Evolutionary conservation across 1,284 basidiomycete genomes (phyloP).

Genomic region (Sparassis latifolia): DNA sequence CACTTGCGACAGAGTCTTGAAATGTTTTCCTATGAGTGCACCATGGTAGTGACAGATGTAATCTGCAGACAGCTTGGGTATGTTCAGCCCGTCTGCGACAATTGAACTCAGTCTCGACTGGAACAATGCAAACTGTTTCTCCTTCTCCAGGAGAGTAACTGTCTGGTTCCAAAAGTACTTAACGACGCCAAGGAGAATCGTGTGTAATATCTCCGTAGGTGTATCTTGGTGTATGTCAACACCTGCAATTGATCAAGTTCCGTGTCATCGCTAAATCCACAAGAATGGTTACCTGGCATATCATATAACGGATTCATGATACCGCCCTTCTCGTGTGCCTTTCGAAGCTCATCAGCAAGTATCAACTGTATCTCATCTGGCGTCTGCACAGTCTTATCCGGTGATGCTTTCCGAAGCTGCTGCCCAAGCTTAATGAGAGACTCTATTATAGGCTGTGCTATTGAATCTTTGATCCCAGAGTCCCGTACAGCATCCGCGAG

Average conservation of each 20-base stretch:
- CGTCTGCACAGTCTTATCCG: not conserved
- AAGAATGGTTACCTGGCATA: not conserved
- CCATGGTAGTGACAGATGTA: constrained; percentile 23
- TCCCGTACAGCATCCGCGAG: too few relatives aligned
- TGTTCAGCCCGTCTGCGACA: constrained; percentile 7
- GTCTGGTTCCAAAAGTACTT: constrained; percentile 31
- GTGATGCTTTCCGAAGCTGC: not conserved
- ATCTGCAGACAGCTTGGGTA: constrained; percentile 11
- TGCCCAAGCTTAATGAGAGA: not conserved
- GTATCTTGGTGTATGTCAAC: constrained; percentile 23
- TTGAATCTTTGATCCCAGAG: not conserved
- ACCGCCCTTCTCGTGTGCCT: not conserved
- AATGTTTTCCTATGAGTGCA: constrained; percentile 26
- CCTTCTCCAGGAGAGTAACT: constrained; percentile 15
- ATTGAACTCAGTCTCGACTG: constrained; percentile 14
- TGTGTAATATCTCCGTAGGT: constrained; percentile 27
- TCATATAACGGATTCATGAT: not conserved
- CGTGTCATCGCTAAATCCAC: not conserved
- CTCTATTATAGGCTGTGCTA: not conserved
- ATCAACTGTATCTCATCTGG: not conserved
- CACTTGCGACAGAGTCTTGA: constrained; percentile 24
- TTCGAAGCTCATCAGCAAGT: not conserved
- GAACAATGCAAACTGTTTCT: constrained; percentile 11
- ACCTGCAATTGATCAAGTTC: constrained; percentile 4
- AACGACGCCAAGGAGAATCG: constrained; percentile 25